These are phyloP conservation scores for Quercus suber DNA, from an alignment of 306 rosid species.

Conservation along the genomic window DNA sequence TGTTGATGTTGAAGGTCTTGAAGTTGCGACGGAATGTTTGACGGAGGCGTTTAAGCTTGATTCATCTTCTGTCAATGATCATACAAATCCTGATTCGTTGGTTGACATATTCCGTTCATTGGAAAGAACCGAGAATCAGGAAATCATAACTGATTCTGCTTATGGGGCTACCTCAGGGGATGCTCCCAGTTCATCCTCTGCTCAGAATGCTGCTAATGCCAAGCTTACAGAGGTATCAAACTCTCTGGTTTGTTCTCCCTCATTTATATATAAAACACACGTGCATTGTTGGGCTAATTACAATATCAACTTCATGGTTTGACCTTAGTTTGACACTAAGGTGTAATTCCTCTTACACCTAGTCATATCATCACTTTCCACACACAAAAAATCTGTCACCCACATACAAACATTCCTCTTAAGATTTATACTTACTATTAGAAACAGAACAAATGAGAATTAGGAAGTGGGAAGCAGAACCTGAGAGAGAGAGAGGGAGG, in stretches of 20 bases:
- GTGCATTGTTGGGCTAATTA: no score
- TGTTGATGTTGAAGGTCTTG: constrained; percentile 74
- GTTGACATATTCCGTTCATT: constrained; percentile 63
- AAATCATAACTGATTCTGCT: constrained; percentile 26
- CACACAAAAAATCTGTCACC: no score
- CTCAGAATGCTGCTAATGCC: constrained; percentile 27
- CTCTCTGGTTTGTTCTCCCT: constrained; percentile 29
- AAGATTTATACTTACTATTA: no score
- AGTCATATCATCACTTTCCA: no score
- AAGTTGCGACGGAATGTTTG: constrained; percentile 82
- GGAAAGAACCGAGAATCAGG: constrained; percentile 36
- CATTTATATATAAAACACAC: background rate
- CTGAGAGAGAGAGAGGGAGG: no score
- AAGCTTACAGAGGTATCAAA: constrained; percentile 28
- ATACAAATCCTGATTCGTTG: constrained; percentile 40
- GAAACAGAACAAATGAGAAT: no score
- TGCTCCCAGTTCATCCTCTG: constrained; percentile 42
- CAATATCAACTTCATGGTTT: no score
- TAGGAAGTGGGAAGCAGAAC: no score
- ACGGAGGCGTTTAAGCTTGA: constrained; percentile 62
- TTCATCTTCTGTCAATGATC: constrained; percentile 32
- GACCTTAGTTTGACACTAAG: no score
- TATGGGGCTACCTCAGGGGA: constrained; percentile 30
- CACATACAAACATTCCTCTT: no score
- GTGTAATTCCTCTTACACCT: no score